Evolutionary conservation across 2,329 filamentous ascomycete species (phyloP).

Genomic region (Penicillium rolfsii): DNA sequence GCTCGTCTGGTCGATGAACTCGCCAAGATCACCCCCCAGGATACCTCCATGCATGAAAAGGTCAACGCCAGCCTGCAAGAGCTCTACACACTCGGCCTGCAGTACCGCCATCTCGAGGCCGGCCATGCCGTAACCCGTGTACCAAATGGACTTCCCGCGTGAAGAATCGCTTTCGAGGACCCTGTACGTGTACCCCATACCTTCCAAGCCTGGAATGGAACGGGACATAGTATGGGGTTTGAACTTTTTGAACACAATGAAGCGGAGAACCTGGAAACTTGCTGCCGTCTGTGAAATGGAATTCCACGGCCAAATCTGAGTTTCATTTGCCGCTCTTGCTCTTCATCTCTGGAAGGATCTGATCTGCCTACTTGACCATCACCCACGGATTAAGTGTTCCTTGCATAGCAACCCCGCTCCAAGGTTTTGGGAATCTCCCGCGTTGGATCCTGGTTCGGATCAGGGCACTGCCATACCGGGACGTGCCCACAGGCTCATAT

Average conservation of each 20-base stretch:
- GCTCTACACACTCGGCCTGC: conserved; percentile 47
- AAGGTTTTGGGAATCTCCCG: not conserved
- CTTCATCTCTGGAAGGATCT: conserved; percentile 8
- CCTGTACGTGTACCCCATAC: conserved; percentile 4
- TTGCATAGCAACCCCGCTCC: not conserved
- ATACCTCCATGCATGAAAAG: conserved; percentile 48
- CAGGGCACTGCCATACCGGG: not conserved
- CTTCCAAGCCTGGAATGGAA: not conserved
- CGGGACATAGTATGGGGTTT: conserved; percentile 4
- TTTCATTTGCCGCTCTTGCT: conserved; percentile 5
- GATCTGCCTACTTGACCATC: conserved; percentile 1
- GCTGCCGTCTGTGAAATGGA: not conserved
- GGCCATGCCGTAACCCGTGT: conserved; percentile 44
- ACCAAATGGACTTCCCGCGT: conserved; percentile 39
- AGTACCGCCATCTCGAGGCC: conserved; percentile 48
- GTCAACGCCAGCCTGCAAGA: conserved; percentile 51
- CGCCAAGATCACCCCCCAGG: conserved; percentile 44
- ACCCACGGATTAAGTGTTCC: not conserved
- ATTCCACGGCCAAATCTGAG: not conserved
- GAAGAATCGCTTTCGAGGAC: conserved; percentile 22
- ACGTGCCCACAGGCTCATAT: not conserved
- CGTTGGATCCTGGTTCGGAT: not conserved
- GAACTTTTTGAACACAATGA: not conserved
- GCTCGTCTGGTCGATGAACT: conserved; percentile 45
- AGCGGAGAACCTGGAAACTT: conserved; percentile 5